These are phyloP conservation scores for Amaranthus tricolor DNA, from an alignment of 179 eudicot species.

Conservation along the genomic window DNA sequence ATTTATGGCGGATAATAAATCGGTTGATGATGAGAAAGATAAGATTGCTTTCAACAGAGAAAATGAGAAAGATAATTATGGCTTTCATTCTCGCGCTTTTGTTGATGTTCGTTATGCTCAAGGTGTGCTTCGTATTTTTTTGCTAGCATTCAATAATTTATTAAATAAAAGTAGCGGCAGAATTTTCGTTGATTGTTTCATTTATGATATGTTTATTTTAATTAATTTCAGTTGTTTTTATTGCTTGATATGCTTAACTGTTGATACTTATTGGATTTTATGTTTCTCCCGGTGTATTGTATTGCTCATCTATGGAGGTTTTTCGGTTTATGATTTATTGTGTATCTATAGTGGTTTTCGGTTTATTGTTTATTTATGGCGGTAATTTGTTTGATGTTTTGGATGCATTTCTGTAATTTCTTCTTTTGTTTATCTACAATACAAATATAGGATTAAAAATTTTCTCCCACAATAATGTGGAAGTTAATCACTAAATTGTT, in stretches of 20 bases:
- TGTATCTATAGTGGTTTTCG: neutral
- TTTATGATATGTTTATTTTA: too few species aligned
- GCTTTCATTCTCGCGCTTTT: conserved; percentile 33
- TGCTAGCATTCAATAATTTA: neutral
- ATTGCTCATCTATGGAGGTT: too few species aligned
- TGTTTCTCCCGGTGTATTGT: too few species aligned
- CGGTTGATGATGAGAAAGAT: conserved; percentile 14
- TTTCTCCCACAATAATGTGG: neutral
- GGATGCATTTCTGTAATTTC: neutral
- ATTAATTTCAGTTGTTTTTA: too few species aligned
- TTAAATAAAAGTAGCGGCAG: neutral
- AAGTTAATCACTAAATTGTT: neutral
- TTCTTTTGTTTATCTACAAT: too few species aligned
- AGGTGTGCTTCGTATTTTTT: conserved; percentile 26
- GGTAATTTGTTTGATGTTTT: neutral
- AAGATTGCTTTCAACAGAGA: conserved; percentile 12
- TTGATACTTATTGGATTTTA: too few species aligned
- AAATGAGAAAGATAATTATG: neutral
- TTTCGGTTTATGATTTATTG: neutral
- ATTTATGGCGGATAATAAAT: conserved; percentile 33
- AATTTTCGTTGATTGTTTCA: too few species aligned
- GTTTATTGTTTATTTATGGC: neutral
- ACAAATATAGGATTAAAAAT: too few species aligned
- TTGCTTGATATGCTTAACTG: too few species aligned
- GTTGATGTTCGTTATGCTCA: conserved; percentile 33